Evolutionary conservation across 2,329 filamentous ascomycete species (phyloP).

Genomic region (Didymosphaeria variabile): DNA sequence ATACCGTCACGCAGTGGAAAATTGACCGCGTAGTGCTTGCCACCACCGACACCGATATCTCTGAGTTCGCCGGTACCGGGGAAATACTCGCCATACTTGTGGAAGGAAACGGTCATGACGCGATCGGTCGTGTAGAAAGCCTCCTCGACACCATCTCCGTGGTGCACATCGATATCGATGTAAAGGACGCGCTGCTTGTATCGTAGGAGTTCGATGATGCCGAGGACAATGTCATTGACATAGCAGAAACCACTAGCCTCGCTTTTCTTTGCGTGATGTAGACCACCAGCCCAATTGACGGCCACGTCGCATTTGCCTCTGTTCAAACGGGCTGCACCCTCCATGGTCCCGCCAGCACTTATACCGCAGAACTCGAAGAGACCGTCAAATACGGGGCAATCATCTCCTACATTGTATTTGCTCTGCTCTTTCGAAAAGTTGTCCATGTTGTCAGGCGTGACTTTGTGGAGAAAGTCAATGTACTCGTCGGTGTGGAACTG

Average conservation of each 20-base stretch:
- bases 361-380: slow-evolving; percentile 77
- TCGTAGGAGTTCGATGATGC: slow-evolving; percentile 88
- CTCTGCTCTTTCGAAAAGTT: slow-evolving; percentile 89
- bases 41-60: slow-evolving; percentile 72
- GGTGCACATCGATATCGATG: slow-evolving; percentile 93
- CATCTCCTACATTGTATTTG: slow-evolving; percentile 73
- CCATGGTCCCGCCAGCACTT: slow-evolving; percentile 75
- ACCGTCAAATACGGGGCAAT: slow-evolving; percentile 73
- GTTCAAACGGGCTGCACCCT: slow-evolving; percentile 73
- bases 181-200: slow-evolving; percentile 88
- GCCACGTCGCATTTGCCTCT: slow-evolving; percentile 74
- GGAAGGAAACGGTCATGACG: slow-evolving; percentile 76
- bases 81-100: slow-evolving; percentile 78
- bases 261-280: slow-evolving; percentile 94
- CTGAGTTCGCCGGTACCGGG: slow-evolving; percentile 74
- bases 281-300: slow-evolving; percentile 81
- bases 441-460: slow-evolving; percentile 99
- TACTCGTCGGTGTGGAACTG: slow-evolving; percentile 79
- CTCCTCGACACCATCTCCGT: slow-evolving; percentile 81
- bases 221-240: slow-evolving; percentile 95
- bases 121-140: slow-evolving; percentile 76
- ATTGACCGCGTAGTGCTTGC: slow-evolving; percentile 75
- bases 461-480: slow-evolving; percentile 79
- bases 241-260: slow-evolving; percentile 98
- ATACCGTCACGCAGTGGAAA: slow-evolving; percentile 75